Conservation (phyloP, 208 protist genomes). For the Wallacemonas rigidus region DNA sequence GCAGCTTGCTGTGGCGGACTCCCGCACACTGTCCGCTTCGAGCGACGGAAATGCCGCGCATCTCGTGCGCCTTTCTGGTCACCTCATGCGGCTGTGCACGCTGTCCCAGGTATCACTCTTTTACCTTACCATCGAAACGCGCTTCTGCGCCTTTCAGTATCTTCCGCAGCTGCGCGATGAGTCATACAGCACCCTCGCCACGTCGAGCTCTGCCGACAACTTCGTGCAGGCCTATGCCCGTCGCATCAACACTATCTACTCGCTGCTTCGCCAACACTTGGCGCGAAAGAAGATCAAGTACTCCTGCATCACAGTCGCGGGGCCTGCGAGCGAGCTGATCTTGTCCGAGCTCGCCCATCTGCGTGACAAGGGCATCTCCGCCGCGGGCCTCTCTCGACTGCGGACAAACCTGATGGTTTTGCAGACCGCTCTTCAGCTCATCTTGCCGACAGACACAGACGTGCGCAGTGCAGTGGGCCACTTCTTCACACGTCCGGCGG, state of each 20-base stretch:
- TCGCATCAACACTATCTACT: conserved; percentile 71
- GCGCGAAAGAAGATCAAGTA: conserved; percentile 66
- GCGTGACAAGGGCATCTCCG: conserved; percentile 79
- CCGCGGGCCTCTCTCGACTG: conserved; percentile 55
- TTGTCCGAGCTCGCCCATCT: conserved; percentile 80
- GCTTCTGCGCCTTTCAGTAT: conserved; percentile 78
- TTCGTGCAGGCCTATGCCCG: conserved; percentile 86
- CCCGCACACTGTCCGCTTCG: conserved; percentile 9
- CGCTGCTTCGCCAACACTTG: conserved; percentile 68
- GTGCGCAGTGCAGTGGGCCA: conserved; percentile 65
- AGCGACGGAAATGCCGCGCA: neutral
- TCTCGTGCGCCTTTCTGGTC: conserved; percentile 49
- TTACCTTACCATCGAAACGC: conserved; percentile 76
- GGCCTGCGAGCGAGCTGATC: conserved; percentile 80
- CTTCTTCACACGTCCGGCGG: conserved; percentile 63
- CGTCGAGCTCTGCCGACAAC: conserved; percentile 65
- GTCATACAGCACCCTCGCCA: conserved; percentile 75
- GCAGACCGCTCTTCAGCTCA: conserved; percentile 76
- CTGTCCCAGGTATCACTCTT: conserved; percentile 84
- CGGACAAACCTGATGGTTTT: conserved; percentile 72
- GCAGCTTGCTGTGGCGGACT: conserved; percentile 35
- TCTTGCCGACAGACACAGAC: conserved; percentile 68
- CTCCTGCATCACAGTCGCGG: conserved; percentile 60
- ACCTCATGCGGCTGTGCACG: conserved; percentile 64
- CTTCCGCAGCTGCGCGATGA: conserved; percentile 88